Percentiles rank a stretch among this genome's conserved stretches.
These are phyloP conservation scores for Chaetomium strumarium DNA, from an alignment of 2,329 filamentous ascomycete genomes.

Conservation along the genomic window DNA sequence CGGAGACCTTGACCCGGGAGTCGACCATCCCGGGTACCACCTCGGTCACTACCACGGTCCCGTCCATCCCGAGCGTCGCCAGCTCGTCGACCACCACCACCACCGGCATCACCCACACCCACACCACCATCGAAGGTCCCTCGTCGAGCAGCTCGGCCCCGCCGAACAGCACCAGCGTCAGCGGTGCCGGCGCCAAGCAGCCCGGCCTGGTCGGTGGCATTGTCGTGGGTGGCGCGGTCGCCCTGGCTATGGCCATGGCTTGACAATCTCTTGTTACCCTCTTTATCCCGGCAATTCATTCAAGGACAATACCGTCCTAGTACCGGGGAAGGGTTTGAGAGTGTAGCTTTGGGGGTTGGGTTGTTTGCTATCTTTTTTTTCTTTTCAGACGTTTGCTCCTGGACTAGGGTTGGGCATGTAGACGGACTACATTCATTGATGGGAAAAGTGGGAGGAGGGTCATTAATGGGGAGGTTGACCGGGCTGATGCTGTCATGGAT, in stretches of 20 bases:
- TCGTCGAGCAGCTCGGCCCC: slow-evolving; percentile 1
- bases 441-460: too few relatives aligned
- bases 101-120: background rate
- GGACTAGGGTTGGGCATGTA: too few relatives aligned
- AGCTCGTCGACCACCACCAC: background rate
- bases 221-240: slow-evolving; percentile 4
- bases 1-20: too few relatives aligned
- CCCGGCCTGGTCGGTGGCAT: slow-evolving; percentile 1
- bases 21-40: background rate
- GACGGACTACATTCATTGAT: too few relatives aligned
- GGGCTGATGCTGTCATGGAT: too few relatives aligned
- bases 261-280: background rate
- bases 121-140: background rate
- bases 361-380: too few relatives aligned
- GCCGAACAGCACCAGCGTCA: slow-evolving; percentile 1
- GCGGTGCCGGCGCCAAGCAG: slow-evolving; percentile 5
- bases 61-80: background rate
- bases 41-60: background rate
- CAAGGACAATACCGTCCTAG: too few relatives aligned
- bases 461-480: too few relatives aligned
- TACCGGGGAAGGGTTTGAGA: background rate
- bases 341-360: background rate
- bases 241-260: slow-evolving; percentile 4
- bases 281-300: background rate
- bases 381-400: too few relatives aligned